phyloP scores from a whole-genome alignment of 164 flowering plant species.

The Chloranthus sessilifolius region DNA sequence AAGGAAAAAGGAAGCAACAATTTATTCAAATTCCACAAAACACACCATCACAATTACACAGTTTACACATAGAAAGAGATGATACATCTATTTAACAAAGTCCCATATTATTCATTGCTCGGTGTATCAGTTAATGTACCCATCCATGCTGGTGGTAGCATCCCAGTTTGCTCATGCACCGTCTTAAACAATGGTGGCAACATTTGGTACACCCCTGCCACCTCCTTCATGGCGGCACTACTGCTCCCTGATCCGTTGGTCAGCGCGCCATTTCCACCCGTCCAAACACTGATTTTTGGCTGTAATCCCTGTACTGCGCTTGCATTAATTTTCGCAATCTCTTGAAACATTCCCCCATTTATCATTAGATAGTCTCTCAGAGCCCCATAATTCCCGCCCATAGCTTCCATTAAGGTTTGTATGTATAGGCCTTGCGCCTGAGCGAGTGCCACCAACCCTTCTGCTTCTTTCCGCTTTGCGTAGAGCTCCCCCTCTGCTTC shows the following conservation, averaged over 20 bases:
- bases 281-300: constrained; percentile 38
- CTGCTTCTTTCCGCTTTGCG: constrained; percentile 30
- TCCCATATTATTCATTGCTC: too few species aligned
- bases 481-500: constrained; percentile 29
- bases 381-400: constrained; percentile 29
- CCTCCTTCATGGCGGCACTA: constrained; percentile 25
- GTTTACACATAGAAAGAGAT: too few species aligned
- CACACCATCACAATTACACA: too few species aligned
- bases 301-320: constrained; percentile 28
- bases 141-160: constrained; percentile 42
- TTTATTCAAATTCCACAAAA: too few species aligned
- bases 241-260: too few species aligned
- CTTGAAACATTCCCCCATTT: constrained; percentile 27
- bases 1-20: too few species aligned
- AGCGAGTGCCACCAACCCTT: constrained; percentile 20
- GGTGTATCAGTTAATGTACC: too few species aligned
- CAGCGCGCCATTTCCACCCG: constrained; percentile 11
- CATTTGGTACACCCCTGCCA: constrained; percentile 28
- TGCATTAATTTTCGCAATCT: constrained; percentile 35
- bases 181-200: constrained; percentile 28
- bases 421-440: constrained; percentile 27
- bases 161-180: constrained; percentile 37
- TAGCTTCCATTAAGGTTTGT: constrained; percentile 13
- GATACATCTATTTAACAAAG: too few species aligned
- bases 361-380: constrained; percentile 41